Conservation (phyloP, 768 basidiomycete species). For the Kwoniella mangroviensis region DNA sequence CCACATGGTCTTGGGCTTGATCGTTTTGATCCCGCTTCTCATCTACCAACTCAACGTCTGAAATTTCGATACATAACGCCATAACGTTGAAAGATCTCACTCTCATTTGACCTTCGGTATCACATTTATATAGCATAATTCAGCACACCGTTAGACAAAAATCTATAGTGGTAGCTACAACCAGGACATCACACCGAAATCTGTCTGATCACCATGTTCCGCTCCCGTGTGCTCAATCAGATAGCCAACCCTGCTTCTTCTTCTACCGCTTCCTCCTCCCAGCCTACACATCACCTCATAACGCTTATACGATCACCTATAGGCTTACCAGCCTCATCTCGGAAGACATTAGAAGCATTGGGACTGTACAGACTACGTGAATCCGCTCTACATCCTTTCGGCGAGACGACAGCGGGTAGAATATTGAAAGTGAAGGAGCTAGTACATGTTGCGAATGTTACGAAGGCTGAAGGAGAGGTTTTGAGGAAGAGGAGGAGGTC, state of each 20-base stretch:
- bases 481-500: conserved; percentile 39
- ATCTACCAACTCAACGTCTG: too few relatives aligned
- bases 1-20: too few relatives aligned
- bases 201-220: too few relatives aligned
- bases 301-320: conserved; percentile 87
- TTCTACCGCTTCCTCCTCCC: conserved; percentile 13
- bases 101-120: too few relatives aligned
- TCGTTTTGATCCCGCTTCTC: too few relatives aligned
- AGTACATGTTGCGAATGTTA: conserved; percentile 84
- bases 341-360: conserved; percentile 77
- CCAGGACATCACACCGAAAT: too few relatives aligned
- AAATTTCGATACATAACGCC: too few relatives aligned
- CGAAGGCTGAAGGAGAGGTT: conserved; percentile 53
- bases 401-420: conserved; percentile 77
- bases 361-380: conserved; percentile 78
- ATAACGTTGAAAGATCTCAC: too few relatives aligned
- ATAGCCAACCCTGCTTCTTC: conserved; percentile 9
- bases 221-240: conserved; percentile 15
- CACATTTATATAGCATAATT: too few relatives aligned
- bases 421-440: conserved; percentile 88
- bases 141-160: too few relatives aligned
- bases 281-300: conserved; percentile 85
- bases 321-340: conserved; percentile 72
- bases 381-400: conserved; percentile 79
- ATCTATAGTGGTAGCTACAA: too few relatives aligned